phyloP scores from a whole-genome alignment of 768 basidiomycete genomes.

The Tulasnella sp. region DNA sequence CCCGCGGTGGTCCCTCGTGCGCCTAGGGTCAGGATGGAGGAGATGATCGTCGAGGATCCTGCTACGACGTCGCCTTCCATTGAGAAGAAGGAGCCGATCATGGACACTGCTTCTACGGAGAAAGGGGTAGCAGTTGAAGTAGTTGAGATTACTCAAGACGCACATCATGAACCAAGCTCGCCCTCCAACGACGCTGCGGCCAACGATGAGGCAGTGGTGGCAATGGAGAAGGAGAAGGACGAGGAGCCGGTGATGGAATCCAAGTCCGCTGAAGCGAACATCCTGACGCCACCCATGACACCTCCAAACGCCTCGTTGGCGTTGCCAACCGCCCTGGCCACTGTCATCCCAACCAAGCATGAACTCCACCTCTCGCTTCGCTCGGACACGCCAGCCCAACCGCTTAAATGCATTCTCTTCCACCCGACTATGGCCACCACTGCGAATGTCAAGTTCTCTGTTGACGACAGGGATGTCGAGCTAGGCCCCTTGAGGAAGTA shows the following conservation, averaged over 20 bases:
- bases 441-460: no score
- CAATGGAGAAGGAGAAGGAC: not conserved
- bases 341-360: not conserved
- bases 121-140: not conserved
- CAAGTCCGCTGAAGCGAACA: not conserved
- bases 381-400: not conserved
- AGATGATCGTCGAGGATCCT: not conserved
- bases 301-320: not conserved
- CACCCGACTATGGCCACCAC: no score
- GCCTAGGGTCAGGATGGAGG: not conserved
- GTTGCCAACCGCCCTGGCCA: not conserved
- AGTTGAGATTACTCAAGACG: not conserved
- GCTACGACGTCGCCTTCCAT: not conserved
- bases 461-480: no score
- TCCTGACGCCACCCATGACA: slow-evolving; percentile 8
- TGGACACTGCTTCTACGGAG: not conserved
- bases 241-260: not conserved
- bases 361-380: not conserved
- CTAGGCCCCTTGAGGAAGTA: no score
- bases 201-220: not conserved
- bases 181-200: not conserved
- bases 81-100: not conserved
- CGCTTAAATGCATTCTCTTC: no score
- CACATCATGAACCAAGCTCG: no score
- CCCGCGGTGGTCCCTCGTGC: no score